Evolutionary conservation across 129 eudicot species (phyloP).

Genomic region (Artemisia argyi): DNA sequence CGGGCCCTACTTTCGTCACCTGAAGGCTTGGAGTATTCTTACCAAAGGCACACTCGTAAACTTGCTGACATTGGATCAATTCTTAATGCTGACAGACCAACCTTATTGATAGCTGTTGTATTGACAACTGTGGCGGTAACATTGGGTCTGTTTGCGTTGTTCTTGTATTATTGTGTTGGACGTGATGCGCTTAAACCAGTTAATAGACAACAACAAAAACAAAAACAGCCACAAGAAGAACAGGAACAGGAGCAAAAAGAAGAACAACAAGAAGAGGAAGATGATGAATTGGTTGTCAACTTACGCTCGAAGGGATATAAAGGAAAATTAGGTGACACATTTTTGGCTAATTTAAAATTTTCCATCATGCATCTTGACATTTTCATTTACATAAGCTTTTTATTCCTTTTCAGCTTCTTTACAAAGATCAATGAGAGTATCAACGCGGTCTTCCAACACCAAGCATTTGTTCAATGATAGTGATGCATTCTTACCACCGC

Average conservation of each 20-base stretch:
- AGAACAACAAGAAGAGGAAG: constrained; percentile 19
- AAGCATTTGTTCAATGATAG: constrained; percentile 5
- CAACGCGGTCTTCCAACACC: constrained; percentile 22
- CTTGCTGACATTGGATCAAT: constrained; percentile 26
- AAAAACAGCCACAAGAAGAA: no score
- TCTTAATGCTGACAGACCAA: constrained; percentile 4
- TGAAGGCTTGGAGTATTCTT: constrained; percentile 20
- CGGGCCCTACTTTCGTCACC: constrained; percentile 36
- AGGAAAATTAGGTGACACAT: constrained; percentile 23
- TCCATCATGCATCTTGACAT: background rate
- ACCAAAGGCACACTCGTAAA: constrained; percentile 32
- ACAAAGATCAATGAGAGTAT: constrained; percentile 29
- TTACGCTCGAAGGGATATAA: constrained; percentile 27
- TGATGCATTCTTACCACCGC: constrained; percentile 27
- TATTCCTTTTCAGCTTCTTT: constrained; percentile 15
- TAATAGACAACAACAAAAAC: background rate
- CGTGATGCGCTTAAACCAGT: constrained; percentile 26
- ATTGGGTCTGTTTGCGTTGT: constrained; percentile 28
- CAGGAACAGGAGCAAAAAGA: background rate
- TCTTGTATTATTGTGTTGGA: constrained; percentile 33
- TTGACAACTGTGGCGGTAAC: constrained; percentile 28
- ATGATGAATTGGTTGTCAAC: constrained; percentile 29
- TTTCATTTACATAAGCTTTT: background rate
- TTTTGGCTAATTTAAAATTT: background rate
- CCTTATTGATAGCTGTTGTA: constrained; percentile 26